phyloP scores from a whole-genome alignment of 257 asterid species.

The Penstemon barbatus region DNA sequence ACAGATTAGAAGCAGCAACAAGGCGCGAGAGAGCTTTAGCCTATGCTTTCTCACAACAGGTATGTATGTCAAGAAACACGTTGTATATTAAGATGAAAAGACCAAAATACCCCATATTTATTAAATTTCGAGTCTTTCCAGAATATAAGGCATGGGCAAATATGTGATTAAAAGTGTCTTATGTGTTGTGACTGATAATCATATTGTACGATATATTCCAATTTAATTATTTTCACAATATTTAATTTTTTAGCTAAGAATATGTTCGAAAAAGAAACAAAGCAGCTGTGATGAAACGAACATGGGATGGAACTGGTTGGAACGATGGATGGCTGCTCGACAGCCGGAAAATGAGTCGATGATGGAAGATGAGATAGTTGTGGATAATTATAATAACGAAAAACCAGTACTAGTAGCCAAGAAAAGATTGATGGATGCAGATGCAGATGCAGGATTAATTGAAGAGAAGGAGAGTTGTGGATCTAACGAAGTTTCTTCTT shows the following conservation, averaged over 20 bases:
- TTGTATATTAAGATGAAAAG: no score
- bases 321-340: conserved; percentile 70
- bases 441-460: not conserved
- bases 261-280: conserved; percentile 49
- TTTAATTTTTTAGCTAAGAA: conserved; percentile 39
- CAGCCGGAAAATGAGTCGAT: conserved; percentile 34
- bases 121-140: no score
- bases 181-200: no score
- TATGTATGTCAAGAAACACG: not conserved
- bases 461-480: conserved; percentile 66
- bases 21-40: conserved; percentile 70
- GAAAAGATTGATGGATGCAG: conserved; percentile 35
- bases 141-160: no score
- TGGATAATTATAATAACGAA: not conserved
- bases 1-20: conserved; percentile 56
- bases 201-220: no score
- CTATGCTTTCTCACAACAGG: conserved; percentile 67
- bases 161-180: no score
- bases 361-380: conserved; percentile 11
- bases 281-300: conserved; percentile 33
- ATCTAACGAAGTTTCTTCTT: conserved; percentile 48
- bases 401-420: not conserved
- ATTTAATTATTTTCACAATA: not conserved
- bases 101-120: no score
- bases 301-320: conserved; percentile 59